Percentiles rank a stretch among this genome's conserved stretches.
Conservation (phyloP, 2,329 filamentous ascomycete genomes). For the Aspergillus thermomutatus region DNA sequence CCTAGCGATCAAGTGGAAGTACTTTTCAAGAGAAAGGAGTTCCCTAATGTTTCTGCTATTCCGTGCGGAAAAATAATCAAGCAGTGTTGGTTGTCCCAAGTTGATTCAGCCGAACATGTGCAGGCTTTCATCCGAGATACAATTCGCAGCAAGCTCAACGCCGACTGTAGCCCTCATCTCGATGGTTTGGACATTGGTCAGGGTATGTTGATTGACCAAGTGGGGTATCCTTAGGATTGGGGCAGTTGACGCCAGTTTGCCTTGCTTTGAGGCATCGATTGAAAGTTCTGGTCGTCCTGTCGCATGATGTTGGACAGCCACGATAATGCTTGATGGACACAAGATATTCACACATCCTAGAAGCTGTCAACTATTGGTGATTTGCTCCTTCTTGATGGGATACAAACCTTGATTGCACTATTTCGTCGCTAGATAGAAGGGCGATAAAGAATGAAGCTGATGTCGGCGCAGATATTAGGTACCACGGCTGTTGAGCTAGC, state of each 20-base stretch:
- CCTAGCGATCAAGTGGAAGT: constrained; percentile 17
- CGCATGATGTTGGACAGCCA: constrained; percentile 1
- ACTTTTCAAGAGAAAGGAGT: constrained; percentile 12
- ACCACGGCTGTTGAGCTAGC: no score
- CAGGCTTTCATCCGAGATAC: constrained; percentile 7
- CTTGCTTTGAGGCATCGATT: constrained; percentile 1
- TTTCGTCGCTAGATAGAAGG: no score
- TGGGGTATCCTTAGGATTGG: not conserved
- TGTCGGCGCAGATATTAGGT: no score
- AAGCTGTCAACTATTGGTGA: no score
- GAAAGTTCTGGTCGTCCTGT: not conserved
- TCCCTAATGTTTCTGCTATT: constrained; percentile 16
- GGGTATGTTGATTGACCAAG: constrained; percentile 8
- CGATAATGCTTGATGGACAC: no score
- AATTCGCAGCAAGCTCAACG: constrained; percentile 7
- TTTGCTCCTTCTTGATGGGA: no score
- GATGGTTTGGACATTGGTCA: constrained; percentile 5
- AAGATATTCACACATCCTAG: no score
- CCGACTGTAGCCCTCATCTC: constrained; percentile 11
- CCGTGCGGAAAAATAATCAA: constrained; percentile 17
- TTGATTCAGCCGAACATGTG: constrained; percentile 12
- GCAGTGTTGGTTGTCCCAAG: constrained; percentile 18
- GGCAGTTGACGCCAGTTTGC: not conserved
- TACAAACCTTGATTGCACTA: no score
- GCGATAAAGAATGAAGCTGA: no score